These are phyloP conservation scores for Cyclotella choctawhatcheeana DNA, from an alignment of 108 stramenopile genomes.

Conservation along the genomic window DNA sequence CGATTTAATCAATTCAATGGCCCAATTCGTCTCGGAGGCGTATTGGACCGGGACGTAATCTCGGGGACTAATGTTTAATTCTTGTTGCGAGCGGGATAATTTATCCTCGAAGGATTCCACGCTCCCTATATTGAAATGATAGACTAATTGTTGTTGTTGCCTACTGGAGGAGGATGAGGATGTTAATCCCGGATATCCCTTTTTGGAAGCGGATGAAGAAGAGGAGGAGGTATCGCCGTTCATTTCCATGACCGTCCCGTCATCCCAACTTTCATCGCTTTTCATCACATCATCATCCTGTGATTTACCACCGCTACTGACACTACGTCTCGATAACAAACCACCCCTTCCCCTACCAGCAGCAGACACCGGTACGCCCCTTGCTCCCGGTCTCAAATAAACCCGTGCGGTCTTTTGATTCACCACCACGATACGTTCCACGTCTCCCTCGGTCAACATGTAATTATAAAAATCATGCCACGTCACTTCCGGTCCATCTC, in stretches of 20 bases:
- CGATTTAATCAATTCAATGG: slow-evolving; percentile 74
- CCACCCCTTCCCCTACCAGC: too few relatives aligned
- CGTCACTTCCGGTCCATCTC: slow-evolving; percentile 81
- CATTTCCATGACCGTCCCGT: slow-evolving; percentile 61
- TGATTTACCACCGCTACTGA: too few relatives aligned
- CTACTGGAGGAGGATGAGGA: slow-evolving; percentile 1
- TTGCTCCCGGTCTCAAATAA: slow-evolving; percentile 59
- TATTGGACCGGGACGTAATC: slow-evolving; percentile 97
- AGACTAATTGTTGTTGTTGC: slow-evolving; percentile 51
- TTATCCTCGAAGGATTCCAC: slow-evolving; percentile 98
- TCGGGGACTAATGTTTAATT: slow-evolving; percentile 79
- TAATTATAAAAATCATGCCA: slow-evolving; percentile 90
- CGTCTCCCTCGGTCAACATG: slow-evolving; percentile 84
- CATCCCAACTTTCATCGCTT: slow-evolving; percentile 53
- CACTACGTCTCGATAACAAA: too few relatives aligned
- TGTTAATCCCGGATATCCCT: slow-evolving; percentile 9
- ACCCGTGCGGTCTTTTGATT: slow-evolving; percentile 89
- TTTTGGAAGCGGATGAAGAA: too few relatives aligned
- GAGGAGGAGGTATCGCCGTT: slow-evolving; percentile 12
- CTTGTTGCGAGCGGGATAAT: slow-evolving; percentile 89
- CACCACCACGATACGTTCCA: slow-evolving; percentile 90
- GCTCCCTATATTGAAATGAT: slow-evolving; percentile 96
- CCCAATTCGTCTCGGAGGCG: slow-evolving; percentile 89
- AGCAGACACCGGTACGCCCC: slow-evolving; percentile 57
- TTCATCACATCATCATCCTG: too few relatives aligned